Evolutionary conservation across 768 basidiomycete genomes (phyloP).

Genomic region (Collybiopsis luxurians): DNA sequence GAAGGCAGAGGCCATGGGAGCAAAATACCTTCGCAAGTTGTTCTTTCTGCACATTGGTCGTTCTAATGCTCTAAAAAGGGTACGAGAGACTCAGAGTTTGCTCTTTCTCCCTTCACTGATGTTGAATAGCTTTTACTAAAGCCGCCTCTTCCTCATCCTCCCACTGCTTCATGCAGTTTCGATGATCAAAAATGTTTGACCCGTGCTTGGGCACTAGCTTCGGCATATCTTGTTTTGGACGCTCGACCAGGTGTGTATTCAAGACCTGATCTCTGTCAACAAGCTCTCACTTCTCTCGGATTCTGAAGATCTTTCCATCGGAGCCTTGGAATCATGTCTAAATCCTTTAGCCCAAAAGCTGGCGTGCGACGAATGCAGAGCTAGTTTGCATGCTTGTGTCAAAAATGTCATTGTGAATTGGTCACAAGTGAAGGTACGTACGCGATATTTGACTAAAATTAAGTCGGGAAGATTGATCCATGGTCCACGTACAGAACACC

Average conservation of each 20-base stretch:
- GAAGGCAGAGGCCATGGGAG: slow-evolving; percentile 65
- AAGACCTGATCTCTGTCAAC: background rate
- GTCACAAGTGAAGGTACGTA: slow-evolving; percentile 71
- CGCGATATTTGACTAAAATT: no score
- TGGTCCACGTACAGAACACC: no score
- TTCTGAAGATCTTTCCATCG: slow-evolving; percentile 64
- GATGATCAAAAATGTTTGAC: slow-evolving; percentile 76
- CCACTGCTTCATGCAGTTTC: slow-evolving; percentile 66
- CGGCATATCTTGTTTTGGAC: slow-evolving; percentile 83
- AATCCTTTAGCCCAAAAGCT: slow-evolving; percentile 68
- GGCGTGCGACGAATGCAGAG: slow-evolving; percentile 64
- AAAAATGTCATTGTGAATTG: slow-evolving; percentile 69
- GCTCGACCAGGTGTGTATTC: slow-evolving; percentile 63
- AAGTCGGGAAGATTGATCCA: no score
- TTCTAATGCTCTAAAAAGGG: slow-evolving; percentile 75
- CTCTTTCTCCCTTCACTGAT: background rate
- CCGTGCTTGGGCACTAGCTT: slow-evolving; percentile 78
- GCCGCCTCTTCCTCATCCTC: slow-evolving; percentile 72
- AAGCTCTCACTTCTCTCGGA: slow-evolving; percentile 8
- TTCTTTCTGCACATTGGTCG: slow-evolving; percentile 86
- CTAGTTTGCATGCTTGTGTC: slow-evolving; percentile 60
- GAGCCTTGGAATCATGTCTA: slow-evolving; percentile 69
- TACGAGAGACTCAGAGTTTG: background rate
- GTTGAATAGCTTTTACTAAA: slow-evolving; percentile 49
- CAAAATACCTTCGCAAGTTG: slow-evolving; percentile 76